phyloP scores from a whole-genome alignment of 441 rosid genomes.

The Erodium trifolium region DNA sequence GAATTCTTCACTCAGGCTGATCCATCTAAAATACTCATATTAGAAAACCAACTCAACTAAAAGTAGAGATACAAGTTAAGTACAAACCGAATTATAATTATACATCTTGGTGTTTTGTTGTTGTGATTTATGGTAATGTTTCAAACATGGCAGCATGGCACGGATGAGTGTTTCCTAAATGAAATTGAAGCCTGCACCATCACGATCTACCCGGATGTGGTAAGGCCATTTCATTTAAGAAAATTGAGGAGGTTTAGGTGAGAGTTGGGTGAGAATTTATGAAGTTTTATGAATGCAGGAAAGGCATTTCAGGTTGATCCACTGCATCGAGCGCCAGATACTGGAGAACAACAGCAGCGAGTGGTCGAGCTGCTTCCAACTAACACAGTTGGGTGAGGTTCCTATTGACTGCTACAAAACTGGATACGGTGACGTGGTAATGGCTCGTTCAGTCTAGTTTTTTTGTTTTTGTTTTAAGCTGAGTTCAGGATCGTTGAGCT shows the following conservation, averaged over 20 bases:
- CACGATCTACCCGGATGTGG: conserved; percentile 18
- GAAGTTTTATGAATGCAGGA: neutral
- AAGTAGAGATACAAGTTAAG: too few species aligned
- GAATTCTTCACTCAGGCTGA: neutral
- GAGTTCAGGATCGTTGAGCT: too few species aligned
- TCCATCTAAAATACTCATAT: too few species aligned
- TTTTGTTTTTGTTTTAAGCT: too few species aligned
- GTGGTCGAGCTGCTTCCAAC: conserved; percentile 15
- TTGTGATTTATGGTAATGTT: neutral
- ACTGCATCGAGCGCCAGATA: conserved; percentile 22
- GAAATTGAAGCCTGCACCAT: conserved; percentile 24
- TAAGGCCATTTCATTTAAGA: conserved; percentile 1
- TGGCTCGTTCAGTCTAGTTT: too few species aligned
- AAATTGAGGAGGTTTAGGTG: neutral
- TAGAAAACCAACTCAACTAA: too few species aligned
- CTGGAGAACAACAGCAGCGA: conserved; percentile 16
- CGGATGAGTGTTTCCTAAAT: conserved; percentile 23
- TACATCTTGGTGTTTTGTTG: neutral
- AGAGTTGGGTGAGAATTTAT: neutral
- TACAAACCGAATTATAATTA: too few species aligned
- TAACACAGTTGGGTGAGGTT: conserved; percentile 17
- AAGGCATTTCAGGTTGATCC: conserved; percentile 17
- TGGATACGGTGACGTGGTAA: conserved; percentile 18
- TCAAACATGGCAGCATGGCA: conserved; percentile 19
- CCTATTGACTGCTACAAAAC: conserved; percentile 22